Base-by-base conservation (phyloP, 108 stramenopile genomes). In the Seminavis robusta region DNA sequence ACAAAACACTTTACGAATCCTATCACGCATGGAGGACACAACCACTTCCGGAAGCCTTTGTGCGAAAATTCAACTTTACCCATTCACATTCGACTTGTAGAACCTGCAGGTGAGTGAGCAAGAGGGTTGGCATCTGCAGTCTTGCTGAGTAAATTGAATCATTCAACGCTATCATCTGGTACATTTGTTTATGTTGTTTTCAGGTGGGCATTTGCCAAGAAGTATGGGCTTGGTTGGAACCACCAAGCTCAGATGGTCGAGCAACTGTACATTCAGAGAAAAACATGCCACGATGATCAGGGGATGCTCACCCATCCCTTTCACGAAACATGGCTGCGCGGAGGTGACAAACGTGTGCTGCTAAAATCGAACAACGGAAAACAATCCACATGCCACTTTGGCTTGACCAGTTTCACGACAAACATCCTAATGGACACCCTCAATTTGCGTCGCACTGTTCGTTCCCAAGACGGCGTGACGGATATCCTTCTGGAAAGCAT, bases 151-250 rank as follows among this genome's bases (percentile, higher is more conserved):
- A n/a, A n/a, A n/a, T n/a, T n/a, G n/a, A n/a, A n/a, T n/a, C n/a
- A n/a, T n/a, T n/a, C n/a, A n/a, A n/a, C n/a, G n/a, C n/a, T n/a
- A n/a, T n/a, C n/a, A n/a, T n/a, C n/a, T n/a, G n/a, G n/a, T n/a
- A n/a, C n/a, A n/a, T n/a, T n/a, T n/a, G n/a, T n/a, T n/a, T n/a
- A n/a, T n/a, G n/a, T n/a, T n/a, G n/a, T n/a, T n/a, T n/a, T n/a
- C n/a, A n/a, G 83, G 0, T 89, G 88, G 88, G 78, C 81, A 15
- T 79, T 75, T 49, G 78, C 83, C n/a, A 69, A 72, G 32, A 59
- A 71, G 26, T 78, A 83, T 55, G 88, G 83, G 4, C 47, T 89
- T 15, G 83, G 81, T 20, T 89, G 77, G 75, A 61, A 75, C 61
- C 81, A 84, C 47, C 29, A 8, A 19, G 52, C 52, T 36, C 88